These are phyloP conservation scores for Megacollybia platyphylla DNA, from an alignment of 1,284 basidiomycete species.

Conservation along the genomic window DNA sequence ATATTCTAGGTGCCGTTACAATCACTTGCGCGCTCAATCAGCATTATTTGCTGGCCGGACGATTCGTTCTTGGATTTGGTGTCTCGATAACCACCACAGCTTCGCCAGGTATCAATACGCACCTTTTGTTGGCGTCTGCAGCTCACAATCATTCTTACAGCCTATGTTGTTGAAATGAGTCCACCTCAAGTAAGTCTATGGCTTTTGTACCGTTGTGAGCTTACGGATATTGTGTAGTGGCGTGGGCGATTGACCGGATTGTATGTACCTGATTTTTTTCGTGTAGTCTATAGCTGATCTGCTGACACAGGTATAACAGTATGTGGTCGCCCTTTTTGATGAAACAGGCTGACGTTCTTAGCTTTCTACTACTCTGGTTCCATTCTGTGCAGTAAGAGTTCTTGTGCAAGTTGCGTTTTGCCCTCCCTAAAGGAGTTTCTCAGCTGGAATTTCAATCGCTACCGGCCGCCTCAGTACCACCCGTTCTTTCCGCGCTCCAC, in stretches of 20 bases:
- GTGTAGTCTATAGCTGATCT: slow-evolving; percentile 16
- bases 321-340: slow-evolving; percentile 3
- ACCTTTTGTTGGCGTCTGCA: not conserved
- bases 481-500: slow-evolving; percentile 33
- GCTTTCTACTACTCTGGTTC: slow-evolving; percentile 33
- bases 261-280: slow-evolving; percentile 11
- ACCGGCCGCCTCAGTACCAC: slow-evolving; percentile 25
- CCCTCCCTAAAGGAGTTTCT: slow-evolving; percentile 7
- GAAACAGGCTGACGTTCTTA: slow-evolving; percentile 7
- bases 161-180: slow-evolving; percentile 39
- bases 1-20: slow-evolving; percentile 22
- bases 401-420: not conserved
- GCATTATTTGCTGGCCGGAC: slow-evolving; percentile 28
- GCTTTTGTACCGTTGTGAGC: no score
- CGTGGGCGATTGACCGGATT: slow-evolving; percentile 43
- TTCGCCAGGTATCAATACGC: slow-evolving; percentile 18
- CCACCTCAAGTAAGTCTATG: slow-evolving; percentile 32
- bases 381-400: slow-evolving; percentile 22
- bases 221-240: slow-evolving; percentile 21
- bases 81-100: slow-evolving; percentile 35
- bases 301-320: slow-evolving; percentile 10
- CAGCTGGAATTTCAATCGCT: slow-evolving; percentile 32
- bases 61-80: slow-evolving; percentile 39
- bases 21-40: slow-evolving; percentile 27
- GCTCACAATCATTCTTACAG: not conserved